Evolutionary conservation across 306 rosid genomes (phyloP), one percentile per base, ranked within the genome.

Genomic region (Lotus japonicus): DNA sequence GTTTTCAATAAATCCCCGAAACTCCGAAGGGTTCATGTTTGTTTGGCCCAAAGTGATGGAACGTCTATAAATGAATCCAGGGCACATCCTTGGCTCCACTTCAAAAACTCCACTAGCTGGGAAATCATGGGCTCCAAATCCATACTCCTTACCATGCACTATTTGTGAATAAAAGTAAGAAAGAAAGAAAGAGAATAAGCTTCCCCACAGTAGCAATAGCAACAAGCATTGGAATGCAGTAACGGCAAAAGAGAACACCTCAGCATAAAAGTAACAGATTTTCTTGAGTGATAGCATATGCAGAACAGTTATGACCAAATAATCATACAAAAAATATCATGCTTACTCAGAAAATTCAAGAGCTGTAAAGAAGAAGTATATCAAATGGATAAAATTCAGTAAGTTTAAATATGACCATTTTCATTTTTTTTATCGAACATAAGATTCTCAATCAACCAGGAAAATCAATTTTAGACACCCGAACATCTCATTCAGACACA

Each of bases 61-160:
- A 76, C 82, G 42, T 55, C 99, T 83, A 72, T 76, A 95, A 66
- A 81, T 56, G 75, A 84, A 95, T 72, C 96, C 99, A 8, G 99
- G 99, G 84, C 99, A 95, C 49, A 70, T 80, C 89, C 60, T 85
- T 64, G 99, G 97, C 76, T 88, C 97, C 66, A 89, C 92, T 83
- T 95, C 97, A 69, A 95, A 95, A 81, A 95, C 97, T 70, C 99
- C 99, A 80, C 99, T 95, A 11, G 85, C 86, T 4, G 99, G 80
- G 68, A 75, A 88, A 68, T 88, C 99, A 66, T 90, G 99, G 23
- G 96, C 99, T 58, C 99, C 99, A 59, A 95, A 95, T 36, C 96
- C 96, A 51, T 88, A 91, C 83, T 95, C 99, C 82, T 84, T 95
- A 55, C 96, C 99, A 71, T 90, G 87, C 67, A 91, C 99, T 95